phyloP scores from a whole-genome alignment of 2,329 filamentous ascomycete genomes.

The Cylindrodendrum hubeiense region DNA sequence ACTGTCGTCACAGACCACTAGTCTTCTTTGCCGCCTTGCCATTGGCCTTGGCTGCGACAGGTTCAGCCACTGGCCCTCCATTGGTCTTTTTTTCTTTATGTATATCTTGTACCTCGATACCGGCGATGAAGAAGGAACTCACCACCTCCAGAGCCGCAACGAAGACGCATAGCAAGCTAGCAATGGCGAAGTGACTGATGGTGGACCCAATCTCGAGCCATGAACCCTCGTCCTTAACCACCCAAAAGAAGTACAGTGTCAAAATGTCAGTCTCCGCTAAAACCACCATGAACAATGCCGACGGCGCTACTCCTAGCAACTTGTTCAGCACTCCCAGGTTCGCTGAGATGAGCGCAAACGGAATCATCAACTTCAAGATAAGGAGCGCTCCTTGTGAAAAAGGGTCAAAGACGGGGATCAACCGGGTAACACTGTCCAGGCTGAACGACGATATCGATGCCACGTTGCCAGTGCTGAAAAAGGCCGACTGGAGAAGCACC shows the following conservation, averaged over 20 bases:
- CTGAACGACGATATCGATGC: constrained; percentile 95
- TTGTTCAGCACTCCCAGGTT: constrained; percentile 95
- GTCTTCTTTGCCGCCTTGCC: constrained; percentile 28
- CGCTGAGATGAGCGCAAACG: constrained; percentile 91
- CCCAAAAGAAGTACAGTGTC: constrained; percentile 97
- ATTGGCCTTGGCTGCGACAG: constrained; percentile 6
- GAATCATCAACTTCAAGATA: constrained; percentile 90
- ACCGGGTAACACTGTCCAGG: constrained; percentile 86
- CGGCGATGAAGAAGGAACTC: constrained; percentile 84
- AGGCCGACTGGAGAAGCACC: constrained; percentile 92
- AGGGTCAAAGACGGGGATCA: constrained; percentile 93
- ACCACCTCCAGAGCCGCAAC: constrained; percentile 88
- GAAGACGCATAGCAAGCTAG: constrained; percentile 89
- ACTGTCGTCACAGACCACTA: constrained; percentile 29
- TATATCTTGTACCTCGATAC: constrained; percentile 73
- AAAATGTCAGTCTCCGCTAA: constrained; percentile 93
- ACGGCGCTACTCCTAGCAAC: constrained; percentile 84
- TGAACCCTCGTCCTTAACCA: constrained; percentile 94
- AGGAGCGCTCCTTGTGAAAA: constrained; percentile 91
- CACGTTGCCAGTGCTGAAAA: constrained; percentile 97
- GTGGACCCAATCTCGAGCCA: constrained; percentile 98
- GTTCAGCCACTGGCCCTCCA: neutral
- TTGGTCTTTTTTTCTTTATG: constrained; percentile 8
- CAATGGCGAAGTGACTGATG: constrained; percentile 95
- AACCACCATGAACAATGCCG: constrained; percentile 92